Evolutionary conservation across 306 rosid species (phyloP).

Genomic region (Castanopsis chinensis): DNA sequence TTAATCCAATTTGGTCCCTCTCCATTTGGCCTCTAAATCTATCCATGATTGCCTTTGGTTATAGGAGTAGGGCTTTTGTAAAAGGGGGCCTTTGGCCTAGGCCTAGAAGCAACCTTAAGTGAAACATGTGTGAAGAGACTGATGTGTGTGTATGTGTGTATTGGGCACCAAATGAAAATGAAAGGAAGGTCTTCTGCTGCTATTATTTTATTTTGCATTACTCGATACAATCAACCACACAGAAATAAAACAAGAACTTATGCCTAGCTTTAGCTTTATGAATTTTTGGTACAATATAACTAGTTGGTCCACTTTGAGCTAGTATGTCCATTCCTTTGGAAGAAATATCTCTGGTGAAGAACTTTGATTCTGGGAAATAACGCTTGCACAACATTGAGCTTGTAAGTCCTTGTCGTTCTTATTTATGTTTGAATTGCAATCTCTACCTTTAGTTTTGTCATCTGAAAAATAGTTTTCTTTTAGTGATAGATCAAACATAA

Average conservation of each 20-base stretch:
- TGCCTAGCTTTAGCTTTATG: constrained; percentile 12
- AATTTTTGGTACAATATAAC: not conserved
- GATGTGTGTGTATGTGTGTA: no score
- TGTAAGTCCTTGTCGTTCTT: constrained; percentile 32
- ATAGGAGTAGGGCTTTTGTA: no score
- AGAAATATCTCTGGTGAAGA: constrained; percentile 52
- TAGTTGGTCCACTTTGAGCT: not conserved
- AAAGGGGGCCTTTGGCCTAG: no score
- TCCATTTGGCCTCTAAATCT: no score
- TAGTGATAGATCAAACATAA: not conserved
- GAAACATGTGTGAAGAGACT: no score
- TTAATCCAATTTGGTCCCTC: no score
- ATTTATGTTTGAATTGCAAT: constrained; percentile 16
- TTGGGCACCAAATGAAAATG: not conserved
- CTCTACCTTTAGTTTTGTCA: constrained; percentile 10
- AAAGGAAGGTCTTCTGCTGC: not conserved
- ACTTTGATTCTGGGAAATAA: constrained; percentile 42
- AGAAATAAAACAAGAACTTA: not conserved
- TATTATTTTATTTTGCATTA: constrained; percentile 11
- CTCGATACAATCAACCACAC: constrained; percentile 8
- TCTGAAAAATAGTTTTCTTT: constrained; percentile 6
- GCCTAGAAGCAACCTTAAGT: no score
- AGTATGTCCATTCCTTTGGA: constrained; percentile 88
- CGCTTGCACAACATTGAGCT: constrained; percentile 26
- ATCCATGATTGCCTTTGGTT: no score